Evolutionary conservation across 2,329 filamentous ascomycete genomes (phyloP), one percentile per base, ranked within the genome.

Genomic region (Neophaeococcomyces mojaviensis): DNA sequence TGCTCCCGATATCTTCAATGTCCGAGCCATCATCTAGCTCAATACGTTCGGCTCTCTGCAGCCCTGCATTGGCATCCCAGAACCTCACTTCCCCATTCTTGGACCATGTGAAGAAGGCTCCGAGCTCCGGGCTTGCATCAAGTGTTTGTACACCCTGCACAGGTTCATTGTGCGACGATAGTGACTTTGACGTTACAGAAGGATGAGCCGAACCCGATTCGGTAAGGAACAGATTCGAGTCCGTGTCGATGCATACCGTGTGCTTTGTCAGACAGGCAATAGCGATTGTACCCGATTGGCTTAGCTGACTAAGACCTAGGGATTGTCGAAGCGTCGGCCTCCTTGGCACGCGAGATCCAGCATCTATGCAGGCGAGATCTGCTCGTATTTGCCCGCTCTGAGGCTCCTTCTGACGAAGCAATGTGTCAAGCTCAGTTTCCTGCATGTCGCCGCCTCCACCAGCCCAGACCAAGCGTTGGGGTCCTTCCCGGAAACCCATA

Each of bases 101-200:
- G 2, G 90, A 89, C 86, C 89, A 98, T 0, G 89, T 96, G 53
- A 89, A 82, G 59, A 97, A 96, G 7, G 82, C 77, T 1, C 87
- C 72, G 19, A 79, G 66, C 3, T 70, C 62, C 48, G 86, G 85
- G 0, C 78, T 73, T 18, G 69, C 69, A 2, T 73, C 64, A 3
- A 96, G 67, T 1, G 80, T 64, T 43, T 81, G 77, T 1, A 96
- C 81, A 12, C 92, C 92, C 34, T 88, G 65, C 3, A 82, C 74
- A 18, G 77, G 67, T 49, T 76, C 74, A 37, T 71, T 68, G 58
- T 82, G 79, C 13, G 77, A 78, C 3, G 74, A 81, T 64, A 8
- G 68, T 63, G 9, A 58, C 60, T 39, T 62, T 54, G 8, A 55
- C 3, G 9, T 31, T 16, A 16, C 4, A 9, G 18, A 19, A 28